Percentiles rank a stretch among this genome's conserved stretches.
Conservation (phyloP, 225 moss, liverwort and hornwort genomes). For the Bryoerythrophyllum caledonicum region DNA sequence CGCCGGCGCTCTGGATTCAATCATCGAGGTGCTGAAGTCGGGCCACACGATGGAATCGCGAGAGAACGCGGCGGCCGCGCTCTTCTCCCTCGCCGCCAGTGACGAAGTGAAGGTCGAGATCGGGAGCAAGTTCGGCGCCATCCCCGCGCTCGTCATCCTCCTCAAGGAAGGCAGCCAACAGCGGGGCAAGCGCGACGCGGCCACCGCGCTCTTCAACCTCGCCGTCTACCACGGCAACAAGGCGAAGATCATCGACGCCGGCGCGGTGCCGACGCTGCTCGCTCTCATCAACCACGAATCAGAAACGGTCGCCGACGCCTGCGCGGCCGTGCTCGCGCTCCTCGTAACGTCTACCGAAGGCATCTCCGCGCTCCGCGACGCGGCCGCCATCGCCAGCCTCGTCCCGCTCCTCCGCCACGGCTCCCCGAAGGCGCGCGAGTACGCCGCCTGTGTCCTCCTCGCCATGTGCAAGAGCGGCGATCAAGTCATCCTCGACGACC, state of each 20-base stretch:
- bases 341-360: constrained; percentile 49
- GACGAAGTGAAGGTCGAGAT: constrained; percentile 69
- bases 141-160: constrained; percentile 60
- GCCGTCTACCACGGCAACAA: constrained; percentile 71
- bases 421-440: constrained; percentile 59
- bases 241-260: constrained; percentile 56
- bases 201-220: constrained; percentile 75
- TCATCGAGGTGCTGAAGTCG: constrained; percentile 62
- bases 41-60: constrained; percentile 69
- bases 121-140: constrained; percentile 55
- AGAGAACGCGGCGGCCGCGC: constrained; percentile 79
- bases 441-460: constrained; percentile 45
- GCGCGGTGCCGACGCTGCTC: constrained; percentile 55
- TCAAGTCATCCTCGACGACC: constrained; percentile 27
- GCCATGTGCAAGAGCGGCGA: constrained; percentile 52
- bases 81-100: constrained; percentile 69
- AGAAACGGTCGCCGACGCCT: constrained; percentile 43
- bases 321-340: constrained; percentile 59
- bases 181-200: constrained; percentile 75
- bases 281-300: constrained; percentile 39
- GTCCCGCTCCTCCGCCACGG: constrained; percentile 55
- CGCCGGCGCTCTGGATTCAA: constrained; percentile 57
- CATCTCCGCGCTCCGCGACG: constrained; percentile 39
- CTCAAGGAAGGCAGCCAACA: constrained; percentile 57
- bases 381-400: constrained; percentile 39